These are phyloP conservation scores for Agrocybe chaxingu DNA, from an alignment of 768 basidiomycete species.

Conservation along the genomic window DNA sequence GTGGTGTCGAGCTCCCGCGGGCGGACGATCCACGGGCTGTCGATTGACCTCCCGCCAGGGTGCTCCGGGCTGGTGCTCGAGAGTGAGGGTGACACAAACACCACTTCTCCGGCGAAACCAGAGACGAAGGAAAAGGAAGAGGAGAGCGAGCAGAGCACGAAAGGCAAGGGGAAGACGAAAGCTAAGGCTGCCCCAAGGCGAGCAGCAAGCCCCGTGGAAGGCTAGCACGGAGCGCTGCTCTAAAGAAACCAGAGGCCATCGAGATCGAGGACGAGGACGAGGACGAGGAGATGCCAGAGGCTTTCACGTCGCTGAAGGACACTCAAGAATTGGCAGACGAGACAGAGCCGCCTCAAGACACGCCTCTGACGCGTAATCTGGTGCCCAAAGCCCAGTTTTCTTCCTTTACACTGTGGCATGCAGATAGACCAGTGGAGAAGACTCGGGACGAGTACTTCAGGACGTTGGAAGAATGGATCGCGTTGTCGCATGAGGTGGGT, in stretches of 20 bases:
- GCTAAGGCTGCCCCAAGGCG: conserved; percentile 9
- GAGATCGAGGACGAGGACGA: conserved; percentile 18
- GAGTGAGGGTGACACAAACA: conserved; percentile 17
- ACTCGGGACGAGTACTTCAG: conserved; percentile 70
- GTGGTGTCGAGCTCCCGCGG: conserved; percentile 73
- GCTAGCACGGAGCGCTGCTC: conserved; percentile 23
- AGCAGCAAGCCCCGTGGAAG: conserved; percentile 22
- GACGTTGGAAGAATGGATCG: conserved; percentile 69
- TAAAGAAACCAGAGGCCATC: conserved; percentile 22
- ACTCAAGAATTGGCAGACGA: background rate
- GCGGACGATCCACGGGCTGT: conserved; percentile 65
- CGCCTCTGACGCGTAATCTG: conserved; percentile 29
- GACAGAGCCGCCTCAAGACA: conserved; percentile 8
- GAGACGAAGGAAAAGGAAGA: conserved; percentile 5
- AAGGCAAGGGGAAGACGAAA: conserved; percentile 14
- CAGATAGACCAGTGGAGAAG: conserved; percentile 69
- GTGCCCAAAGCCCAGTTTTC: conserved; percentile 54
- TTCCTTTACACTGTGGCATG: conserved; percentile 72
- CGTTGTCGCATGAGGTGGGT: conserved; percentile 58
- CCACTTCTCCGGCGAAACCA: conserved; percentile 6
- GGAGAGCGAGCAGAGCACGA: conserved; percentile 8
- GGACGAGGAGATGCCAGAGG: conserved; percentile 17
- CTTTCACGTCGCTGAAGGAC: background rate
- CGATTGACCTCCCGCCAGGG: conserved; percentile 58
- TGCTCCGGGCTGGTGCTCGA: conserved; percentile 66